Evolutionary conservation across 345 rosid species (phyloP), one percentile per base, ranked within the genome.

Genomic region (Turnera subulata): DNA sequence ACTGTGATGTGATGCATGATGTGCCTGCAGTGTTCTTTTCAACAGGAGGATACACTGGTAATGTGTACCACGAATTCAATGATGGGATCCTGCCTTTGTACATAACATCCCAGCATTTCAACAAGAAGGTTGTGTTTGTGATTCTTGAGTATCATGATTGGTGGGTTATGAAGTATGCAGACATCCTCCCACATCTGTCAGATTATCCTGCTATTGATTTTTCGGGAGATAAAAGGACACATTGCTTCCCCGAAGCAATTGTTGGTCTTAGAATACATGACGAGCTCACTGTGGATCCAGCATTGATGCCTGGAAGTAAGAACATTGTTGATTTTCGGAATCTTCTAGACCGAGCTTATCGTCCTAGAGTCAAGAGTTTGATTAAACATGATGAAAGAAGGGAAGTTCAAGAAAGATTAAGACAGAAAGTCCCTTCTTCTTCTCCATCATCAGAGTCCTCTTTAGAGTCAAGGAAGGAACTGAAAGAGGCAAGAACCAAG

Each of bases 1-100:
- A 39, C 24, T 74, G 82, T 16, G 55, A 75, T 25, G 47, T 57
- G 58, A 78, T 55, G 20, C 80, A 80, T 59, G 49, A 59, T 8
- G 69, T 23, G 11, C 92, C 88, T 1, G 90, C 95, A 14, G 20
- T 80, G 1, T 80, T 75, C 29, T 82, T 82, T 63, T 76, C 79
- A 46, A 70, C 78, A 3, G 88, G 82, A 23, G 95, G 95, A 32
- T 84, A 79, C 76, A 79, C 87, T 1, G 91, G 91, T 23, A 85
- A 68, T 72, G 68, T 82, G 35, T 82, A 73, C 67, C 94, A 84
- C 25, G 91, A 79, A 18, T 86, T 86, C 67, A 73, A 55, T 38
- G 95, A 89, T 24, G 84, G 81, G 11, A 59, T 82, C 66, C 62
- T 89, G 52, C 86, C 89, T 12, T 86, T 86, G 50, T 82, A 76